Evolutionary conservation across 2,329 filamentous ascomycete species (phyloP).

Genomic region (Microdochium bolleyi): DNA sequence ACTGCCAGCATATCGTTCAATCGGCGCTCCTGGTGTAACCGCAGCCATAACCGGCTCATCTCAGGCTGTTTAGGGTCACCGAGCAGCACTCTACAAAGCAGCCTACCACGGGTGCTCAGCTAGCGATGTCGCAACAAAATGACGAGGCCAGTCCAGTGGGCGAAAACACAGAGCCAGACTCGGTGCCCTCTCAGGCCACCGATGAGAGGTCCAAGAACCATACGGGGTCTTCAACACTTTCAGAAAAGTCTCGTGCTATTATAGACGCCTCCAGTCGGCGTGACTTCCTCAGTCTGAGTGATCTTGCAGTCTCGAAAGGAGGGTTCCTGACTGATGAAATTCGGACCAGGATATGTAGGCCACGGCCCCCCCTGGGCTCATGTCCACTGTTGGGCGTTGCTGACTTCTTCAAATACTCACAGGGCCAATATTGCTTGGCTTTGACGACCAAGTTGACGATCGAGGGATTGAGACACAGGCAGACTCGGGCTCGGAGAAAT

Average conservation of each 20-base stretch:
- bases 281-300: conserved; percentile 48
- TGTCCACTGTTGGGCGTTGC: background rate
- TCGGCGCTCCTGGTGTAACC: too few species aligned
- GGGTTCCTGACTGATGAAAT: conserved; percentile 61
- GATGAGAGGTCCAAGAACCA: conserved; percentile 1
- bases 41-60: too few species aligned
- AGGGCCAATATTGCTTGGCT: conserved; percentile 42
- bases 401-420: background rate
- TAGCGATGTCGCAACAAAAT: too few species aligned
- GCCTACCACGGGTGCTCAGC: too few species aligned
- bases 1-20: too few species aligned
- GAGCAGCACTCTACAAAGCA: too few species aligned
- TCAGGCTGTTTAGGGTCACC: too few species aligned
- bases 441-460: background rate
- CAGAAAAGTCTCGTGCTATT: conserved; percentile 39
- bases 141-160: too few species aligned
- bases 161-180: background rate
- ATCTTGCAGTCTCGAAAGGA: conserved; percentile 54
- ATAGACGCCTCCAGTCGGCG: conserved; percentile 50
- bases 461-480: conserved; percentile 1
- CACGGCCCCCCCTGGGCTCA: conserved; percentile 3
- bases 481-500: conserved; percentile 8
- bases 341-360: conserved; percentile 72
- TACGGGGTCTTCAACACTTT: conserved; percentile 3
- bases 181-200: conserved; percentile 4